Evolutionary conservation across 1,139 yeast genomes (phyloP).

Genomic region (Yamadazyma dushanensis): DNA sequence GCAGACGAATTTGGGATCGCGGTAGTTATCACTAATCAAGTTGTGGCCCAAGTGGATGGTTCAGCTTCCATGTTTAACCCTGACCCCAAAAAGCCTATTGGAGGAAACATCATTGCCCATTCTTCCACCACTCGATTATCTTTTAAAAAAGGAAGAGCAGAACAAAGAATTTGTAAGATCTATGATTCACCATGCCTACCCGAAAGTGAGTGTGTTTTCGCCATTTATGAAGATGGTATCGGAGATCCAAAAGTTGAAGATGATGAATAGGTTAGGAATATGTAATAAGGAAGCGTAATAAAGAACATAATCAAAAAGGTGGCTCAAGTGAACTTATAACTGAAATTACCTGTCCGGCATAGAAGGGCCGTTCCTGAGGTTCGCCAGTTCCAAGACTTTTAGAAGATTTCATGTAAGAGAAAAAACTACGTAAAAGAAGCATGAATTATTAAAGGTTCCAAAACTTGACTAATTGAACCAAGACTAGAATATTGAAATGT

Average conservation of each 20-base stretch:
- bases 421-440: too few species aligned
- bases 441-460: too few species aligned
- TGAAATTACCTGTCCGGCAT: too few species aligned
- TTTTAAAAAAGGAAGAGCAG: conserved; percentile 87
- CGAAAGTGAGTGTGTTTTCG: conserved; percentile 92
- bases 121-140: conserved; percentile 91
- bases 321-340: too few species aligned
- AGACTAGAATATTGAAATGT: too few species aligned
- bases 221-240: conserved; percentile 94
- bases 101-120: conserved; percentile 97
- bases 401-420: too few species aligned
- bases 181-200: conserved; percentile 96
- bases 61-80: conserved; percentile 80
- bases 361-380: too few species aligned
- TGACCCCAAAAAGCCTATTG: conserved; percentile 99
- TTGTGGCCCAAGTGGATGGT: conserved; percentile 97
- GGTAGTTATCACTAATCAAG: conserved; percentile 97
- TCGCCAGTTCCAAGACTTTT: too few species aligned
- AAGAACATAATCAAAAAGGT: too few species aligned
- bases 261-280: conserved; percentile 19
- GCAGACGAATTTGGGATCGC: conserved; percentile 99
- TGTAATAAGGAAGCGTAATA: neutral
- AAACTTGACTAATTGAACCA: too few species aligned
- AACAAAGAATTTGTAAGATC: conserved; percentile 89
- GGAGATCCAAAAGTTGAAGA: conserved; percentile 93